A percentile compares a stretch with the other conserved stretches of the same genome.
Conservation (phyloP, 768 basidiomycete genomes). For the Rhizopogon roseolus region DNA sequence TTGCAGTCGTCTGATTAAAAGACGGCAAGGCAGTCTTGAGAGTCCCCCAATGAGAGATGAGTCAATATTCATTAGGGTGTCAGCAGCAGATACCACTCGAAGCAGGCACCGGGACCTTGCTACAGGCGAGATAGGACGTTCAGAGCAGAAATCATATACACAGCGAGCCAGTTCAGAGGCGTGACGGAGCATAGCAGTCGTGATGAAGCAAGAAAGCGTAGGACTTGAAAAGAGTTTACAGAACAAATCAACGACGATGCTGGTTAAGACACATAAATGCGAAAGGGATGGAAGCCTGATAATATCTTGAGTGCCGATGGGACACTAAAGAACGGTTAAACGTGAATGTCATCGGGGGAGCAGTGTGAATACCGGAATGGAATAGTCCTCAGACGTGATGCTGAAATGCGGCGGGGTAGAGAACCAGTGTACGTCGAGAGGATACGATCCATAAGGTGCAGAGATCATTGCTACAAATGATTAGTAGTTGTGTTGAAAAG, state of each 20-base stretch:
- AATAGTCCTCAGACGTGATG: conserved; percentile 24
- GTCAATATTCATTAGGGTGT: conserved; percentile 17
- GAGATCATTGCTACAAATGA: not conserved
- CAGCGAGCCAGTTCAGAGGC: conserved; percentile 34
- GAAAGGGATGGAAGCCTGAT: conserved; percentile 33
- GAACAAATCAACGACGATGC: conserved; percentile 40
- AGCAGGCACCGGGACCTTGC: conserved; percentile 36
- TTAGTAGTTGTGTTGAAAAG: not conserved
- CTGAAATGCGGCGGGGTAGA: conserved; percentile 30
- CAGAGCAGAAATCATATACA: conserved; percentile 39
- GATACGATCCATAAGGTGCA: conserved; percentile 26
- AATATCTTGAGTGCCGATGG: conserved; percentile 23
- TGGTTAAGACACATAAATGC: conserved; percentile 43
- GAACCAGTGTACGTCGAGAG: conserved; percentile 36
- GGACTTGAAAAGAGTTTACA: conserved; percentile 37
- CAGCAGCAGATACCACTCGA: conserved; percentile 32
- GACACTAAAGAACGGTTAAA: not conserved
- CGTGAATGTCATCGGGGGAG: not conserved
- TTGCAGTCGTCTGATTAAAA: conserved; percentile 42
- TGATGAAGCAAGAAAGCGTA: conserved; percentile 43
- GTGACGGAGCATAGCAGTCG: conserved; percentile 42
- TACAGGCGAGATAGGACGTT: conserved; percentile 27
- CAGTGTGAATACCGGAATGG: conserved; percentile 25
- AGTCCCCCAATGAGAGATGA: conserved; percentile 18
- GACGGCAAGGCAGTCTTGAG: conserved; percentile 30